These are phyloP conservation scores for Leishmania martiniquensis DNA, from an alignment of 208 protist species.

Conservation along the genomic window DNA sequence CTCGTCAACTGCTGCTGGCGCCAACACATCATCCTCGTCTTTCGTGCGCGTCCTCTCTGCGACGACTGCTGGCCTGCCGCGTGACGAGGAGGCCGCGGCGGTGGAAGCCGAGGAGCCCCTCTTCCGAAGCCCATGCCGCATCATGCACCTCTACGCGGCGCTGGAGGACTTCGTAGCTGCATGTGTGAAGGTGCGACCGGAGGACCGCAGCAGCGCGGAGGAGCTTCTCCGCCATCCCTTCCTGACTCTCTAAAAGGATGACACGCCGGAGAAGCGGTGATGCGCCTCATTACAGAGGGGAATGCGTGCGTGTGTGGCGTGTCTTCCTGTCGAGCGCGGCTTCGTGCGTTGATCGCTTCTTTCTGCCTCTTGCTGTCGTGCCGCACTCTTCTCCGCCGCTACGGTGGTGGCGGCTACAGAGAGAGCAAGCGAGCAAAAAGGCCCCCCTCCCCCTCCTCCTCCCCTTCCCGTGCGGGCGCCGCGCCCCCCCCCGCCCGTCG, in stretches of 20 bases:
- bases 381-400: slow-evolving; percentile 1
- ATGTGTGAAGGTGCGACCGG: slow-evolving; percentile 65
- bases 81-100: not conserved
- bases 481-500: not conserved
- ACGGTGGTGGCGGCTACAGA: not conserved
- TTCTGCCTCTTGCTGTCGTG: not conserved
- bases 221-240: slow-evolving; percentile 78
- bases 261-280: not conserved
- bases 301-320: not conserved
- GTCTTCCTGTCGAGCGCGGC: not conserved
- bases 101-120: slow-evolving; percentile 15
- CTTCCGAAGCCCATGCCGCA: slow-evolving; percentile 13
- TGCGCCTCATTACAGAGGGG: not conserved
- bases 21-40: not conserved
- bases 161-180: slow-evolving; percentile 56
- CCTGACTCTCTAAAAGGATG: slow-evolving; percentile 30
- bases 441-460: not conserved
- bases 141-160: slow-evolving; percentile 49
- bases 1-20: not conserved
- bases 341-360: not conserved
- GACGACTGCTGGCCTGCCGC: not conserved
- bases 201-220: slow-evolving; percentile 60
- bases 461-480: not conserved
- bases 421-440: not conserved
- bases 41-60: not conserved